phyloP scores from a whole-genome alignment of 2,329 filamentous ascomycete species.

The Trichoderma lentiforme region DNA sequence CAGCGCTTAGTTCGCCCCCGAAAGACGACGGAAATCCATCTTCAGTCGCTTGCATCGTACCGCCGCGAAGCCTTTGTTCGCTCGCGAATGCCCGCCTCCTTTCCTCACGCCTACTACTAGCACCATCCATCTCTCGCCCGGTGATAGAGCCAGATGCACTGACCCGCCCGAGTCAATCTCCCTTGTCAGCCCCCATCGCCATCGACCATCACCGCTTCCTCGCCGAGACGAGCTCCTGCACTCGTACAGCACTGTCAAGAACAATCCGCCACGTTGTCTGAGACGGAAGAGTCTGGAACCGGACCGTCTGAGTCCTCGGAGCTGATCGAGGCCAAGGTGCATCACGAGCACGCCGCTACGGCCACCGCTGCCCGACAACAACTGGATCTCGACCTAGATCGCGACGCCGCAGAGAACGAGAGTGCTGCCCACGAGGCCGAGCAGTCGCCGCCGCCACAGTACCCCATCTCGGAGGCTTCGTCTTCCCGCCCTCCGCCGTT shows the following conservation, averaged over 20 bases:
- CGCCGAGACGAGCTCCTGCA: conserved; percentile 14
- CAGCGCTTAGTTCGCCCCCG: background rate
- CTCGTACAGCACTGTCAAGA: conserved; percentile 18
- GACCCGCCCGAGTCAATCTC: conserved; percentile 18
- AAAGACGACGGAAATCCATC: background rate
- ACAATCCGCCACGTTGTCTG: conserved; percentile 40
- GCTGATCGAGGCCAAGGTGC: conserved; percentile 31
- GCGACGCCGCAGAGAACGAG: conserved; percentile 21
- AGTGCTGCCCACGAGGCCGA: conserved; percentile 29
- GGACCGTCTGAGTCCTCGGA: conserved; percentile 38
- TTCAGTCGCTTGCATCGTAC: background rate
- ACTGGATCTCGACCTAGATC: conserved; percentile 23
- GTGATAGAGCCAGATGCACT: conserved; percentile 15
- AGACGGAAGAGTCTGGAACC: conserved; percentile 31
- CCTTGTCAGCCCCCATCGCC: conserved; percentile 16
- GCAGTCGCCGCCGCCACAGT: conserved; percentile 57
- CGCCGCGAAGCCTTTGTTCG: background rate
- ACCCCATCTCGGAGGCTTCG: conserved; percentile 55
- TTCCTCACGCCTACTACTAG: background rate
- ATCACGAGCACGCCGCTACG: conserved; percentile 18
- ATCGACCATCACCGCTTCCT: conserved; percentile 20
- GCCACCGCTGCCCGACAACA: conserved; percentile 21
- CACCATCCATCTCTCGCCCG: background rate
- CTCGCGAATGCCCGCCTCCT: conserved; percentile 3
- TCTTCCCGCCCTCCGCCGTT: conserved; percentile 56